Percentiles rank a stretch among this genome's conserved stretches.
phyloP scores from a whole-genome alignment of 441 rosid species.

The Capsella rubella region DNA sequence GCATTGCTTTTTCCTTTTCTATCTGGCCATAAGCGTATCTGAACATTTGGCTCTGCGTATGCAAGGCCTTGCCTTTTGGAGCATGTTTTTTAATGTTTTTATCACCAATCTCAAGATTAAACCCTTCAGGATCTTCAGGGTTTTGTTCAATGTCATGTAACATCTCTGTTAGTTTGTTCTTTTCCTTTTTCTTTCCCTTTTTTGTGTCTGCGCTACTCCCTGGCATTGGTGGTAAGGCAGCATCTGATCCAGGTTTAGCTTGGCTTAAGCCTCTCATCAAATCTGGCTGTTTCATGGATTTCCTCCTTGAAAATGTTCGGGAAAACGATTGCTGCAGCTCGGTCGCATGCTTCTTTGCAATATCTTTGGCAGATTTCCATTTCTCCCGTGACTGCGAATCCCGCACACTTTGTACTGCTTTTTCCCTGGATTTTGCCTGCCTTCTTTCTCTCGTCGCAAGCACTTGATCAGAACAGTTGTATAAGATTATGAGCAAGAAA shows the following conservation, averaged over 20 bases:
- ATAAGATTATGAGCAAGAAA: slow-evolving; percentile 75
- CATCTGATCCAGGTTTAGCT: slow-evolving; percentile 63
- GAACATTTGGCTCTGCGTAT: slow-evolving; percentile 95
- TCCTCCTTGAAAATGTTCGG: slow-evolving; percentile 81
- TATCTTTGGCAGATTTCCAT: slow-evolving; percentile 93
- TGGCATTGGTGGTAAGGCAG: slow-evolving; percentile 57
- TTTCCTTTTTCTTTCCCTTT: slow-evolving; percentile 65
- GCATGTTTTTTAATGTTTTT: slow-evolving; percentile 68
- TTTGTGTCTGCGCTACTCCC: slow-evolving; percentile 43
- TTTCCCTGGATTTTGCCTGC: slow-evolving; percentile 84
- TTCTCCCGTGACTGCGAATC: slow-evolving; percentile 80
- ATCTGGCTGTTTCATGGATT: slow-evolving; percentile 57
- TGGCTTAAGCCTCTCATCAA: slow-evolving; percentile 49
- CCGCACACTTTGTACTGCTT: slow-evolving; percentile 81
- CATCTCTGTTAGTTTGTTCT: slow-evolving; percentile 76
- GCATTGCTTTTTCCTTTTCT: slow-evolving; percentile 94
- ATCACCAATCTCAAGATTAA: slow-evolving; percentile 77
- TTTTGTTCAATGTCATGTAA: slow-evolving; percentile 76
- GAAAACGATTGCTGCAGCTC: slow-evolving; percentile 77
- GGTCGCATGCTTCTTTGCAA: slow-evolving; percentile 76
- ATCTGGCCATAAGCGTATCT: slow-evolving; percentile 94
- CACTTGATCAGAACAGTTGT: slow-evolving; percentile 98
- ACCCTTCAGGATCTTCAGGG: slow-evolving; percentile 71
- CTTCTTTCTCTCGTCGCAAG: slow-evolving; percentile 85
- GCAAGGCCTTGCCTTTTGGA: slow-evolving; percentile 82